These are phyloP conservation scores for Diaporthe eres DNA, from an alignment of 2,329 filamentous ascomycete species.

Conservation along the genomic window DNA sequence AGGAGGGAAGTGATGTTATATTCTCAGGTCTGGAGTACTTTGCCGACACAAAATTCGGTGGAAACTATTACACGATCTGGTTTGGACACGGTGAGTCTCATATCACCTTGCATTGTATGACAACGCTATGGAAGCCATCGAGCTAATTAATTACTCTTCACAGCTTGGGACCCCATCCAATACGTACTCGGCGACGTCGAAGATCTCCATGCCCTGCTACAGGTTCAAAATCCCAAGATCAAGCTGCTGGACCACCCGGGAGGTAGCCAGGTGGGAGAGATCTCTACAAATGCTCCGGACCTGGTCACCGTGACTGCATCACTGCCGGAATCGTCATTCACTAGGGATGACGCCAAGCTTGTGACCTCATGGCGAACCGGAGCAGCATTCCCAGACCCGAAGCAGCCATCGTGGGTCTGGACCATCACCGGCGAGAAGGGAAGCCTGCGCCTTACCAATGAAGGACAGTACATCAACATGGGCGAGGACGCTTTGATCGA, in stretches of 20 bases:
- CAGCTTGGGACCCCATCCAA: constrained; percentile 62
- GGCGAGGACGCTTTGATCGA: constrained; percentile 57
- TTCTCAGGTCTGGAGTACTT: constrained; percentile 61
- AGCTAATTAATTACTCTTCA: constrained; percentile 39
- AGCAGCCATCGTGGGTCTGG: constrained; percentile 59
- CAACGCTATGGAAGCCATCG: constrained; percentile 30
- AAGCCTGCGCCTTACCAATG: constrained; percentile 56
- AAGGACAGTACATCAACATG: constrained; percentile 47
- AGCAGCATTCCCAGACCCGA: constrained; percentile 55
- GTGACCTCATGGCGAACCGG: constrained; percentile 59
- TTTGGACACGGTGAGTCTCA: constrained; percentile 57
- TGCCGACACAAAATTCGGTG: constrained; percentile 61
- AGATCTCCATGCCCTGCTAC: constrained; percentile 55
- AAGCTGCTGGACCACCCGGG: constrained; percentile 51
- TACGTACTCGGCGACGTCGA: constrained; percentile 61
- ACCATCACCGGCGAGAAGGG: constrained; percentile 63
- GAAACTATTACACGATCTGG: constrained; percentile 58
- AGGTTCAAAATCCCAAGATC: constrained; percentile 59
- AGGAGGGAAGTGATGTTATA: constrained; percentile 51
- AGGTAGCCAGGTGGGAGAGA: constrained; percentile 50
- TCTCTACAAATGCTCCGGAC: constrained; percentile 48
- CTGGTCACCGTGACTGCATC: constrained; percentile 51
- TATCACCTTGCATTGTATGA: constrained; percentile 39
- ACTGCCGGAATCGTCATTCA: constrained; percentile 47
- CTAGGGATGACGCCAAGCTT: constrained; percentile 54